Percentiles rank a stretch among this genome's conserved stretches.
Conservation (phyloP, 2,329 filamentous ascomycete genomes). For the Botrytis medusae region DNA sequence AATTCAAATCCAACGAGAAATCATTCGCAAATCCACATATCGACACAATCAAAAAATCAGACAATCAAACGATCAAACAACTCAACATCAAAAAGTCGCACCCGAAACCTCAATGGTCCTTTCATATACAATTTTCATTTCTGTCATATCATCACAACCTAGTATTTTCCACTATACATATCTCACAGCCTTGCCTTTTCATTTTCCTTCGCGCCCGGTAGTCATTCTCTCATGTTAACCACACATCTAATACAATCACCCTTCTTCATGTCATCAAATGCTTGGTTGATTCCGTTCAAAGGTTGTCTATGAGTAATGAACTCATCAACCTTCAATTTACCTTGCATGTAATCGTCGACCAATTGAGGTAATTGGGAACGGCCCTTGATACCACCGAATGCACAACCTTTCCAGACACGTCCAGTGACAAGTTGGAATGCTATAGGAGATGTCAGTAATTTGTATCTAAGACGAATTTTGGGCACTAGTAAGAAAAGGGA, state of each 20-base stretch:
- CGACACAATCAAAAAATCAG: too few relatives aligned
- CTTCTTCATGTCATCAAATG: constrained; percentile 91
- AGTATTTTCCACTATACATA: neutral
- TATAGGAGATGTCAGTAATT: constrained; percentile 40
- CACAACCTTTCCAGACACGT: constrained; percentile 96
- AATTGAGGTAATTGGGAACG: constrained; percentile 86
- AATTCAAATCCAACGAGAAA: neutral
- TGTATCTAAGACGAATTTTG: neutral
- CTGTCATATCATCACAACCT: neutral
- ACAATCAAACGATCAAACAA: neutral
- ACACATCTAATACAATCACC: constrained; percentile 97
- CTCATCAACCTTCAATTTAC: constrained; percentile 95
- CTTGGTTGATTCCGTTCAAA: constrained; percentile 79
- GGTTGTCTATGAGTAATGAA: constrained; percentile 96
- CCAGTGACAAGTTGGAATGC: constrained; percentile 98
- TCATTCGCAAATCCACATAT: neutral
- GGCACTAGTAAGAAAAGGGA: constrained; percentile 1
- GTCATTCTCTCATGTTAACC: constrained; percentile 57
- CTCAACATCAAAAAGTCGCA: neutral
- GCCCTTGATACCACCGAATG: constrained; percentile 97
- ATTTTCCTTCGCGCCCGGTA: neutral
- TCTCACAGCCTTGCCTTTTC: constrained; percentile 3
- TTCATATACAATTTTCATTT: constrained; percentile 2
- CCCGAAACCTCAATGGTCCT: neutral
- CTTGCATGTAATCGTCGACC: constrained; percentile 84